phyloP scores from a whole-genome alignment of 2,329 filamentous ascomycete genomes.

The Sporothrix phasma region DNA sequence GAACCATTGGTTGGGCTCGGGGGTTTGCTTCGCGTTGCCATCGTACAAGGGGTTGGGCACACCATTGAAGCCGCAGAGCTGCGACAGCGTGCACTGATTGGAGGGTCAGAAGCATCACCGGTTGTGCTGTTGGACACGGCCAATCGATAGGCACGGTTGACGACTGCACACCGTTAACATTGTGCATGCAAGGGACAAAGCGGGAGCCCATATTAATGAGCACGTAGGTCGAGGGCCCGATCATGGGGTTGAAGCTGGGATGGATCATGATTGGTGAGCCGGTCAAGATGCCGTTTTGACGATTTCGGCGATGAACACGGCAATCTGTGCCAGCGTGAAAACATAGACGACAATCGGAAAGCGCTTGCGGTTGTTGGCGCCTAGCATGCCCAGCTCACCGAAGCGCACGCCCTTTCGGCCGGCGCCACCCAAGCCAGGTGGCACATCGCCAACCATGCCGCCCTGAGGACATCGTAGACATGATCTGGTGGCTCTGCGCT shows the following conservation, averaged over 20 bases:
- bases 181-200: slow-evolving; percentile 92
- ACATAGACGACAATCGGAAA: slow-evolving; percentile 76
- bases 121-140: slow-evolving; percentile 72
- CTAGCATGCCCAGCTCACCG: slow-evolving; percentile 51
- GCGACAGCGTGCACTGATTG: slow-evolving; percentile 60
- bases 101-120: slow-evolving; percentile 35
- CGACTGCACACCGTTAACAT: slow-evolving; percentile 55
- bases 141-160: slow-evolving; percentile 43
- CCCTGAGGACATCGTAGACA: slow-evolving; percentile 45
- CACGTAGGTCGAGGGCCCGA: slow-evolving; percentile 81
- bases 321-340: slow-evolving; percentile 65
- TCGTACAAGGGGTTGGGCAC: slow-evolving; percentile 59
- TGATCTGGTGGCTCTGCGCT: slow-evolving; percentile 43
- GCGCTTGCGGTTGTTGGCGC: slow-evolving; percentile 40
- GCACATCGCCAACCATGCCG: slow-evolving; percentile 13
- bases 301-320: slow-evolving; percentile 82
- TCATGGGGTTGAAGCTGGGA: slow-evolving; percentile 91
- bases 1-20: slow-evolving; percentile 87
- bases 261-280: slow-evolving; percentile 69
- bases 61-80: slow-evolving; percentile 76
- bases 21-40: slow-evolving; percentile 36
- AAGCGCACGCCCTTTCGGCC: slow-evolving; percentile 36
- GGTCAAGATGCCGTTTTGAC: slow-evolving; percentile 61
- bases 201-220: slow-evolving; percentile 96
- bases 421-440: slow-evolving; percentile 19